A percentile compares a stretch with the other conserved stretches of the same genome.
Evolutionary conservation across 192 early-diverging fungal species (phyloP).

Genomic region (Ramicandelaber brevisporus): DNA sequence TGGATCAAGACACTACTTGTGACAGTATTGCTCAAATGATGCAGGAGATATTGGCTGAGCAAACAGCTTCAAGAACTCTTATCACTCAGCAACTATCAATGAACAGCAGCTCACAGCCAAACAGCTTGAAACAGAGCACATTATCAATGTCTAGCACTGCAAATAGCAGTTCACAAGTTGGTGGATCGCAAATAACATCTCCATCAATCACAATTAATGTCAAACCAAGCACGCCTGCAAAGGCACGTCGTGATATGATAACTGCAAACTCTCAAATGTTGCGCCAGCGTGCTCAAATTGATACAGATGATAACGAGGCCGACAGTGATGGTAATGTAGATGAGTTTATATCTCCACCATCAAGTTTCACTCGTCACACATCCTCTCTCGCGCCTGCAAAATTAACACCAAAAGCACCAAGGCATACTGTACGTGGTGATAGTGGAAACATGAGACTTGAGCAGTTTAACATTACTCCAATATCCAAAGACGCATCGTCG

Average conservation of each 20-base stretch:
- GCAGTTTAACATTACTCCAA: slow-evolving; percentile 12
- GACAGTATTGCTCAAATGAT: slow-evolving; percentile 37
- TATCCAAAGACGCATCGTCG: slow-evolving; percentile 3
- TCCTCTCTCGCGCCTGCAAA: slow-evolving; percentile 2
- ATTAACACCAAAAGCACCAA: slow-evolving; percentile 16
- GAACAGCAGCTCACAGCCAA: slow-evolving; percentile 1
- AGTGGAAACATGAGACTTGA: slow-evolving; percentile 55
- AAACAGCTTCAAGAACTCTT: slow-evolving; percentile 50
- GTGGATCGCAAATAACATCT: background rate
- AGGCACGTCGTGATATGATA: too few species aligned
- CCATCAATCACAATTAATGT: too few species aligned
- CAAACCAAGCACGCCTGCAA: too few species aligned
- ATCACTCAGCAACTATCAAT: slow-evolving; percentile 23
- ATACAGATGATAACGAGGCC: too few species aligned
- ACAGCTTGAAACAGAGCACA: slow-evolving; percentile 3
- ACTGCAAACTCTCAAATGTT: too few species aligned
- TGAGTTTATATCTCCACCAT: too few species aligned
- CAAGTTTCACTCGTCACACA: too few species aligned
- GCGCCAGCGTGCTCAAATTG: too few species aligned
- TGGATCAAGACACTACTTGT: slow-evolving; percentile 72
- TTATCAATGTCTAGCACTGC: background rate
- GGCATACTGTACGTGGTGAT: slow-evolving; percentile 73
- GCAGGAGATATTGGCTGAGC: slow-evolving; percentile 32
- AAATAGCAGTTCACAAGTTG: background rate
- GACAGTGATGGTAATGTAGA: too few species aligned